Percentiles rank a stretch among this genome's conserved stretches.
These are phyloP conservation scores for Coemansia sp. DNA, from an alignment of 192 early-diverging fungal species.

Conservation along the genomic window DNA sequence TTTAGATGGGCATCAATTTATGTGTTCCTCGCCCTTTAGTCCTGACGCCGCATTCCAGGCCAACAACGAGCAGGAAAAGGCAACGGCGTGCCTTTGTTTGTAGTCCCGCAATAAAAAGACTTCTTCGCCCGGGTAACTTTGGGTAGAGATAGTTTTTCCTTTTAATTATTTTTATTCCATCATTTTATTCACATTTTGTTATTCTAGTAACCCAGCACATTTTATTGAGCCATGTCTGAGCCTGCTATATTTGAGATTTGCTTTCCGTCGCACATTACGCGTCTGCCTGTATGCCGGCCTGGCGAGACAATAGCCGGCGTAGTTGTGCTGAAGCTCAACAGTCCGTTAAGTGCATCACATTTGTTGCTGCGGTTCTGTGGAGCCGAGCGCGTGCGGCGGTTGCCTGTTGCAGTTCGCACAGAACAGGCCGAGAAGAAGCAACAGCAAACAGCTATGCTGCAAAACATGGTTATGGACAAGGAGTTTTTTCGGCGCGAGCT, in stretches of 20 bases:
- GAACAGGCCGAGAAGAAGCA: constrained; percentile 30
- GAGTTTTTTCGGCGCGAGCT: constrained; percentile 54
- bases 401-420: constrained; percentile 36
- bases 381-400: constrained; percentile 49
- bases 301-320: constrained; percentile 51
- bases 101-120: constrained; percentile 4
- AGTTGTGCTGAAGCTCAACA: constrained; percentile 53
- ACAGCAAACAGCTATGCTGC: constrained; percentile 44
- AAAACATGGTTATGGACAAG: constrained; percentile 54
- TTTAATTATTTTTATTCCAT: constrained; percentile 5
- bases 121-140: not conserved
- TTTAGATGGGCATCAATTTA: not conserved
- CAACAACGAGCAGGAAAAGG: constrained; percentile 2
- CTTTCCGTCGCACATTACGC: constrained; percentile 53
- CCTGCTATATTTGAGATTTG: constrained; percentile 52
- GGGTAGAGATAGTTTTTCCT: not conserved
- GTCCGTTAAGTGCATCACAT: constrained; percentile 42
- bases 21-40: constrained; percentile 4
- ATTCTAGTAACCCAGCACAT: not conserved
- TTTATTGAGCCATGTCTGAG: constrained; percentile 30
- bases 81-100: constrained; percentile 1
- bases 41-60: constrained; percentile 9
- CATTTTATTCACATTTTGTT: not conserved
- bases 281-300: constrained; percentile 46
- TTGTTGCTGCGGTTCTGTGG: constrained; percentile 47